Evolutionary conservation across 2,329 filamentous ascomycete species (phyloP), one percentile per base, ranked within the genome.

Genomic region (Colletotrichum chrysophilum): DNA sequence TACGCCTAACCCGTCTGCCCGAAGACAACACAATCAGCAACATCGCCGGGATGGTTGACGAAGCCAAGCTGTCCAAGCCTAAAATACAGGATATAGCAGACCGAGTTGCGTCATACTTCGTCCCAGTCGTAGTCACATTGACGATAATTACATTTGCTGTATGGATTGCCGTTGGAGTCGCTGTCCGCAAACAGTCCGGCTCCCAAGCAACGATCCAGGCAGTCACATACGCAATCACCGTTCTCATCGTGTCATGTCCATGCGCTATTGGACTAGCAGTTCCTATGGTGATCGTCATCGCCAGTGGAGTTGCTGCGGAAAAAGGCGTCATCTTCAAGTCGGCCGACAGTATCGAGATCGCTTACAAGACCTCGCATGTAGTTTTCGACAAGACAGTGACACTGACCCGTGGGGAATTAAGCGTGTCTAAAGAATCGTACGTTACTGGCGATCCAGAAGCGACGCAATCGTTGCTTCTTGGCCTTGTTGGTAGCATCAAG

Each of bases 311-410:
- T 1, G 93, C 91, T 0, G 94, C 94, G 0, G 84, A 88, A 62
- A 83, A 85, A 12, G 94, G 94, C 0, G 86, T 96, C 18, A 89
- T 96, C 28, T 92, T 96, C 84, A 94, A 94, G 79, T 89, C 91
- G 2, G 90, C 92, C 0, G 87, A 91, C 56, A 88, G 88, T 3
- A 91, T 95, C 24, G 94, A 96, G 80, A 83, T 89, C 1, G 92
- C 91, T 0, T 85, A 89, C 70, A 92, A 90, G 74, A 85, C 90
- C 0, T 88, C 91, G 0, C 91, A 96, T 78, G 89, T 96, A 3
- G 88, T 96, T 0, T 94, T 96, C 78, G 94, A 96, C 86, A 96
- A 96, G 83, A 96, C 95, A 0, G 94, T 94, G 0, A 96, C 94
- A 0, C 82, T 96, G 10, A 96, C 94, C 0, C 81, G 86, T 30